phyloP scores from a whole-genome alignment of 306 rosid species.

The Vigna reflexopilosa region DNA sequence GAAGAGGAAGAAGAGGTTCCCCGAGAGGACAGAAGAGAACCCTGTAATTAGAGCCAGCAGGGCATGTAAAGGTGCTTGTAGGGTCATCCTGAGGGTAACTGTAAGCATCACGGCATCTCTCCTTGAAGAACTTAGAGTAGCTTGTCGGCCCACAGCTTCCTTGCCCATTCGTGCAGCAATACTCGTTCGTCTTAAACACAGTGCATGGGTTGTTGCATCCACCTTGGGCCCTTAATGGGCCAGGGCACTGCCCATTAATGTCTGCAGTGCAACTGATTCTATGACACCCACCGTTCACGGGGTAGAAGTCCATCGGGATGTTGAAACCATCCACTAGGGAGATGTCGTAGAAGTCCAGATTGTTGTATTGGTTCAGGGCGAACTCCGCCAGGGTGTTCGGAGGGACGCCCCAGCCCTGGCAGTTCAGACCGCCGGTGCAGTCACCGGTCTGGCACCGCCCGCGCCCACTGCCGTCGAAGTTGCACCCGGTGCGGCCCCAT shows the following conservation, averaged over 20 bases:
- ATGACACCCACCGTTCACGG: constrained; percentile 41
- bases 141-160: constrained; percentile 52
- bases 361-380: constrained; percentile 49
- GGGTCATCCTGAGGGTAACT: constrained; percentile 63
- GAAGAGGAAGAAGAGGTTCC: constrained; percentile 27
- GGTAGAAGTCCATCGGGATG: constrained; percentile 60
- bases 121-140: constrained; percentile 56
- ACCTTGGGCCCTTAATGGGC: constrained; percentile 40
- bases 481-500: constrained; percentile 79
- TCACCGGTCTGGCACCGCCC: constrained; percentile 69
- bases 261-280: constrained; percentile 54
- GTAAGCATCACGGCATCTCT: constrained; percentile 50
- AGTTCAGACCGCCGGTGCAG: constrained; percentile 56
- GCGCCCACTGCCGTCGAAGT: constrained; percentile 52
- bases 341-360: constrained; percentile 58
- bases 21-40: constrained; percentile 57
- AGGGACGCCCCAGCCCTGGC: constrained; percentile 55
- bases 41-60: constrained; percentile 54
- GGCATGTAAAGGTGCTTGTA: constrained; percentile 57
- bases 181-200: constrained; percentile 48
- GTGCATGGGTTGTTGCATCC: constrained; percentile 73
- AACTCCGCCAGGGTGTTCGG: constrained; percentile 70
- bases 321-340: constrained; percentile 61
- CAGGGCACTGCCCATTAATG: constrained; percentile 67
- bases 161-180: constrained; percentile 50